These are phyloP conservation scores for Kurtzmaniella quercitrusa DNA, from an alignment of 1,139 yeast genomes.

Conservation along the genomic window DNA sequence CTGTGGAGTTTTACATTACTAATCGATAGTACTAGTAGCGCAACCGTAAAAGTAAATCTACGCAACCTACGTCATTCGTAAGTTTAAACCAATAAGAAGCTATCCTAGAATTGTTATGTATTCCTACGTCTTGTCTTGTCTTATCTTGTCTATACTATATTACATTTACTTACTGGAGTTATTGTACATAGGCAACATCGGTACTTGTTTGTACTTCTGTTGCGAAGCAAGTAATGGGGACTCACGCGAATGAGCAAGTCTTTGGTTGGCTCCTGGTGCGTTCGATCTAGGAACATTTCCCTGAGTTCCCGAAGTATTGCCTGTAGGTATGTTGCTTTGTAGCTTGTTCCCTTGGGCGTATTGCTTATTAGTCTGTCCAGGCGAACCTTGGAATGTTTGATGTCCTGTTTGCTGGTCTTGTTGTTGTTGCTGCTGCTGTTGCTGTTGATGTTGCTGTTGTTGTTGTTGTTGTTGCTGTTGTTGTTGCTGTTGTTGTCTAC, in stretches of 20 bases:
- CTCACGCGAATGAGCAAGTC: conserved; percentile 4
- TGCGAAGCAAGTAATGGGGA: conserved; percentile 8
- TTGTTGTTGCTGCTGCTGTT: conserved; percentile 33
- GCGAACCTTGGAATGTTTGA: background rate
- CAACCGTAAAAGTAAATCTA: no score
- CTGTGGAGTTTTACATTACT: no score
- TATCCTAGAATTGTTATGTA: no score
- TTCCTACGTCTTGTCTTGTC: no score
- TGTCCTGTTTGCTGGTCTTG: background rate
- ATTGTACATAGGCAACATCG: conserved; percentile 9
- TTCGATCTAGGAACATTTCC: conserved; percentile 1
- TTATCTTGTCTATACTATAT: conserved; percentile 9
- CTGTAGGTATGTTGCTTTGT: background rate
- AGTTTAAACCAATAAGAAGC: no score
- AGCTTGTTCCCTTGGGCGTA: background rate
- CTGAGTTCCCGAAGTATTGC: background rate
- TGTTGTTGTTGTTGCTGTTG: conserved; percentile 7
- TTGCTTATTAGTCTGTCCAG: background rate
- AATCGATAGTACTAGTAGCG: no score
- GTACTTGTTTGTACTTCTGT: conserved; percentile 6
- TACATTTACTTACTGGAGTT: conserved; percentile 8
- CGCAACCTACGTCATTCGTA: no score
- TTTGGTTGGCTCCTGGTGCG: conserved; percentile 4
- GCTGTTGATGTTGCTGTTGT: conserved; percentile 21
- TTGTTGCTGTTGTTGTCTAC: conserved; percentile 42